Evolutionary conservation across 768 basidiomycete species (phyloP).

Genomic region (Lenzites betulinus): DNA sequence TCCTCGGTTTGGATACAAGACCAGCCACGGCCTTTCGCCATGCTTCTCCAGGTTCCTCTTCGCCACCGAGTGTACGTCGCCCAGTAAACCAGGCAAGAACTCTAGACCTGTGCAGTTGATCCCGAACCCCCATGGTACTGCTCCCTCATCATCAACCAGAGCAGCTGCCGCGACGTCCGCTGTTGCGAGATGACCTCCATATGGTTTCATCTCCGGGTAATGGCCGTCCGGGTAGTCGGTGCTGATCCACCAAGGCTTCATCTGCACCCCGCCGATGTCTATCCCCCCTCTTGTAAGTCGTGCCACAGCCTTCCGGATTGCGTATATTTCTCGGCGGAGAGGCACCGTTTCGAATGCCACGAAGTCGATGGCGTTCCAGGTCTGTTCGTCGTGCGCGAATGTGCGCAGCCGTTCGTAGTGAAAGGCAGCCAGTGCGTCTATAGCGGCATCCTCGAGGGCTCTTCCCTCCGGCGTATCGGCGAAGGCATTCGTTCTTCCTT

Average conservation of each 20-base stretch:
- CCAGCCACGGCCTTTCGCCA: slow-evolving; percentile 48
- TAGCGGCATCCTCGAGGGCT: slow-evolving; percentile 40
- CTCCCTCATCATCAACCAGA: slow-evolving; percentile 28
- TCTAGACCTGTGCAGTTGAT: slow-evolving; percentile 70
- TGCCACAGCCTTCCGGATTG: slow-evolving; percentile 63
- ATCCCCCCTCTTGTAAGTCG: slow-evolving; percentile 30
- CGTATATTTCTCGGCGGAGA: slow-evolving; percentile 60
- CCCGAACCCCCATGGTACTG: slow-evolving; percentile 57
- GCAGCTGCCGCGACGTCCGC: slow-evolving; percentile 48
- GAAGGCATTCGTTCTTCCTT: slow-evolving; percentile 43
- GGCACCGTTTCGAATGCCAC: slow-evolving; percentile 83
- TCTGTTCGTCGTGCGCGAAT: slow-evolving; percentile 48
- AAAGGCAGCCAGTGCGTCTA: slow-evolving; percentile 57
- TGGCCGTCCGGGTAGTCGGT: slow-evolving; percentile 58
- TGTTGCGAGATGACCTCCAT: slow-evolving; percentile 32
- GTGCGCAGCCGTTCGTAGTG: slow-evolving; percentile 62
- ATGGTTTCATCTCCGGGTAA: slow-evolving; percentile 44
- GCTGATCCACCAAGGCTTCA: slow-evolving; percentile 78
- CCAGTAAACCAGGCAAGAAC: slow-evolving; percentile 7
- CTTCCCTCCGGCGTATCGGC: slow-evolving; percentile 26
- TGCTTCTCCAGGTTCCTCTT: slow-evolving; percentile 14
- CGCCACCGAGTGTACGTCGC: slow-evolving; percentile 3
- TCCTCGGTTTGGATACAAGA: slow-evolving; percentile 75
- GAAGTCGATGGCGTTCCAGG: slow-evolving; percentile 60
- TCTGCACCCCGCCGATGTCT: not conserved